phyloP scores from a whole-genome alignment of 139 green algal genomes.

The Picochlorum sp. region DNA sequence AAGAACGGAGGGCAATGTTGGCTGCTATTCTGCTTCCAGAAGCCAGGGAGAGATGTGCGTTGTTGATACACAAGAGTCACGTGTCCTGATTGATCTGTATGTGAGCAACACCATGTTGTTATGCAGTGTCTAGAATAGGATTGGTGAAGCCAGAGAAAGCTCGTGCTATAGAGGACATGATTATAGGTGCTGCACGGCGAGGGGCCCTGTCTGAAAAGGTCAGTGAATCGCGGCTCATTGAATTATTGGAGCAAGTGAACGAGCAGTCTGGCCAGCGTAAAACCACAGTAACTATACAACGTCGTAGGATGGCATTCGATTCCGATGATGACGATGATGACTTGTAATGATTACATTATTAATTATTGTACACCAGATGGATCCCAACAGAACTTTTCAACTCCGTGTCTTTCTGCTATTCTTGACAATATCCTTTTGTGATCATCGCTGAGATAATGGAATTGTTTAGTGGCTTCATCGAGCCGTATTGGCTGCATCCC shows the following conservation, averaged over 20 bases:
- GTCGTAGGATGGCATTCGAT: conserved; percentile 47
- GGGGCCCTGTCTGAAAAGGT: conserved; percentile 76
- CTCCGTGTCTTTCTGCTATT: too few species aligned
- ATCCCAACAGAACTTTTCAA: too few species aligned
- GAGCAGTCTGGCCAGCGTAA: conserved; percentile 34
- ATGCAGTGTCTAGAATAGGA: conserved; percentile 73
- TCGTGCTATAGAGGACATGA: conserved; percentile 77
- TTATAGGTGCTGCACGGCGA: conserved; percentile 64
- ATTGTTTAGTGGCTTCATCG: too few species aligned
- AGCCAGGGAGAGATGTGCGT: conserved; percentile 70
- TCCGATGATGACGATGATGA: conserved; percentile 44
- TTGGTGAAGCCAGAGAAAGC: conserved; percentile 97
- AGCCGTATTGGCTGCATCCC: conserved; percentile 4
- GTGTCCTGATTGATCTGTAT: not conserved
- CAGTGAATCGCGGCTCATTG: conserved; percentile 65
- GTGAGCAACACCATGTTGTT: not conserved
- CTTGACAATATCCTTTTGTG: too few species aligned
- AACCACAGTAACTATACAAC: conserved; percentile 71
- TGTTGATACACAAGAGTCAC: not conserved
- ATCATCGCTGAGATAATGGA: too few species aligned
- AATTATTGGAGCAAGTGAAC: conserved; percentile 77
- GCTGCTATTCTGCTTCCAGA: conserved; percentile 56
- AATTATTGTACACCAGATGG: too few species aligned
- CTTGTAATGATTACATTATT: too few species aligned
- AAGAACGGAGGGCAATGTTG: conserved; percentile 73